Base-by-base conservation (phyloP, 768 basidiomycete species). In the Leucocoprinus birnbaumii region DNA sequence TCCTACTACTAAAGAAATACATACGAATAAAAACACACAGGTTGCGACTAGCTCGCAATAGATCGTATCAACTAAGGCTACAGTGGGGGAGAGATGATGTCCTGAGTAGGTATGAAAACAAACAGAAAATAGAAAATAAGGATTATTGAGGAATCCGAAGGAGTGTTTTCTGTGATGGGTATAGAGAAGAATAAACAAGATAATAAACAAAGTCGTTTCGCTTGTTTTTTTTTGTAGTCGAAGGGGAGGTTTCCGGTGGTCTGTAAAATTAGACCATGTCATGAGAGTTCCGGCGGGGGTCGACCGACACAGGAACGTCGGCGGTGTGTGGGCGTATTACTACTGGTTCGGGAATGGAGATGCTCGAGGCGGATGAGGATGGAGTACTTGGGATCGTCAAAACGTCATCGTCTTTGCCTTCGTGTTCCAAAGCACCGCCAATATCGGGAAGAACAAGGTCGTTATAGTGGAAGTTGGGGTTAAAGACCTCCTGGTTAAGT, bases 361-460 rank as follows among this genome's bases (percentile, higher is more conserved):
- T 49, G 21, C 70, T 72, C n/a, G 73, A 70, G 0, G 72, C 64
- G n/a, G 69, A 65, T 13, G 67, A 69, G 2, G 74, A 71, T 3
- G 72, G 72, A 9, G 72, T 67, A 11, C 63, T 40, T 14, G 74
- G 45, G 3, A 55, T 34, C 14, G 41, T 27, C 4, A 69, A 74
- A 55, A 66, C 63, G 0, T 65, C n/a, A n/a, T n/a, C 59, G 10
- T 59, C 61, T 18, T 63, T 58, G 43, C 66, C 68, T 59, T 64
- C 69, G 55, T 77, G 74, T 3, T 72, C 66, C 37, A 78, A 66
- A 1, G 70, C 66, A 31, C 73, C 75, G 21, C 71, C 70, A 37
- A 74, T 68, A 55, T 77, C 77, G 22, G 65, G 57, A 34, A 77
- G 62, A 2, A 66, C 65, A 21, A 74, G 53, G n/a, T 61, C 69